phyloP scores from a whole-genome alignment of 2,329 filamentous ascomycete species.

The Fusarium pilosicola region DNA sequence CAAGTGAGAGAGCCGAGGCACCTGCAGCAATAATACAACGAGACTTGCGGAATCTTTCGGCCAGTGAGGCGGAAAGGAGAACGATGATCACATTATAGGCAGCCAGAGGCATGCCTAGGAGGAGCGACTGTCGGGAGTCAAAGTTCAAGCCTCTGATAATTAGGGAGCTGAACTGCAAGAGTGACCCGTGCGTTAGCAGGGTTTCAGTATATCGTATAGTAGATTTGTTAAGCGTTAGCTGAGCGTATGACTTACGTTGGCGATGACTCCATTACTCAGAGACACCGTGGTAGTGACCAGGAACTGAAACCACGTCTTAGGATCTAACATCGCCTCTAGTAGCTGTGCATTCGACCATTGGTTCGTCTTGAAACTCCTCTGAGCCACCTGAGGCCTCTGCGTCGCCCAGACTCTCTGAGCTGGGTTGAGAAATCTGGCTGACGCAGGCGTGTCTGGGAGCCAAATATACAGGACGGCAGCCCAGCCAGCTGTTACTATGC shows the following conservation, averaged over 20 bases:
- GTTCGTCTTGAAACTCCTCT: not conserved
- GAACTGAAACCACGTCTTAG: not conserved
- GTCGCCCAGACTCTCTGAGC: not conserved
- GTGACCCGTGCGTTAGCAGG: rapidly evolving
- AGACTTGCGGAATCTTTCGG: not conserved
- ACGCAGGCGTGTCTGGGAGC: not conserved
- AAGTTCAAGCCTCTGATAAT: not conserved
- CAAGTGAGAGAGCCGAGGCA: not conserved
- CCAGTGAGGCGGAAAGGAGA: not conserved
- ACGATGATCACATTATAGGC: not conserved
- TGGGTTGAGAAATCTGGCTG: not conserved
- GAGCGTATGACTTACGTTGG: not conserved
- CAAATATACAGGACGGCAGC: not conserved
- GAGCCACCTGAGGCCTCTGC: not conserved
- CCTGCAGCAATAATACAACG: not conserved
- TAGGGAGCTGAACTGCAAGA: not conserved
- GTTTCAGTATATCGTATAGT: rapidly evolving
- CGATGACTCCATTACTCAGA: not conserved
- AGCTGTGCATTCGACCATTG: not conserved
- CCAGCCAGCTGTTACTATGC: not conserved
- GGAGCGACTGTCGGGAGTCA: not conserved
- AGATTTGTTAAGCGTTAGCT: rapidly evolving
- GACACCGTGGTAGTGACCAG: not conserved
- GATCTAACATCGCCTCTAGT: not conserved
- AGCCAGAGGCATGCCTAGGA: not conserved